Base-by-base conservation (phyloP, 495 filamentous ascomycete species). In the Hyaloscypha hepaticicola region DNA sequence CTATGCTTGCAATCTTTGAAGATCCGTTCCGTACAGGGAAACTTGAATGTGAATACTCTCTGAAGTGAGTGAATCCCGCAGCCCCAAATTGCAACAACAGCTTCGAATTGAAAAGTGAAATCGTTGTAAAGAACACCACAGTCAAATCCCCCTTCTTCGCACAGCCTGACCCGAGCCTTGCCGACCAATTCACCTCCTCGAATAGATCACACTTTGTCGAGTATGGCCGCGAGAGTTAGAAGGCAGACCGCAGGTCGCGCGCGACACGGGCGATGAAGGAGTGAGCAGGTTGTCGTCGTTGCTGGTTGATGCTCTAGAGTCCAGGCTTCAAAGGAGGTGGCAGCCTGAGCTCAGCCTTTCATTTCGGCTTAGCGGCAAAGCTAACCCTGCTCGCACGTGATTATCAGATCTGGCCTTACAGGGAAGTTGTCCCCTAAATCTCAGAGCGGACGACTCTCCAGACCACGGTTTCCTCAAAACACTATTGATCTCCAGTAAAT, bases 1-100 rank as follows among this genome's bases (percentile, higher is more conserved):
- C 76, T 80, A 72, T 80, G 78, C 78, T 79, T 77, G 73, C 77
- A 76, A 72, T 76, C 77, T 72, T 58, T 53, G 24, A 28, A 55
- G 58, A 50, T 53, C 55, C 41, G 29, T 65, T 62, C 63, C 64
- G 21, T 55, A 61, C 60, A 59, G 66, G 60, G 41, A 66, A 64
- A 65, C 28, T 55, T 68, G 57, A 70, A 70, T 58, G 34, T 63
- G 41, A 28, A 58, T 34, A 12, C 22, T 59, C 62, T 58, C 58
- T 52, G 56, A 63, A 52, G 41, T 62, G 33, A 64, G 60, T 51
- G 25, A 62, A 51, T 45, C 55, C 61, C 53, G 28, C 63, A 58
- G 45, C 22, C 27, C 57, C 64, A 51, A 55, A 55, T 19, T 24
- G 27, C 49, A 68, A 64, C 45, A 66, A 66, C 33, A 60, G n/a